A percentile compares a stretch with the other conserved stretches of the same genome.
Evolutionary conservation across 129 eudicot genomes (phyloP).

Genomic region (Centella asiatica): DNA sequence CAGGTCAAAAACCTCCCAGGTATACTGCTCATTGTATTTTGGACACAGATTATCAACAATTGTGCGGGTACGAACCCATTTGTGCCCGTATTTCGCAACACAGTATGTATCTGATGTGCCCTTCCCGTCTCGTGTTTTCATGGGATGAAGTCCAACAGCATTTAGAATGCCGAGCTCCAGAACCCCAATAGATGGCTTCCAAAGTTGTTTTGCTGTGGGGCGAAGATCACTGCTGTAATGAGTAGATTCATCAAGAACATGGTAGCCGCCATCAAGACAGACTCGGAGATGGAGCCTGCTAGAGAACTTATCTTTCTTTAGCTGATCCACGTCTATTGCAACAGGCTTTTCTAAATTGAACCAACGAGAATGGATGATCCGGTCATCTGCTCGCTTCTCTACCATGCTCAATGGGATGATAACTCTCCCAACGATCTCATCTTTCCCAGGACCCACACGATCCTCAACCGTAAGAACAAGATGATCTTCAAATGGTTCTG

Average conservation of each 20-base stretch:
- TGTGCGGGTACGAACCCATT: conserved; percentile 90
- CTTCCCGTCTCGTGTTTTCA: conserved; percentile 82
- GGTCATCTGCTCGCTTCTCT: conserved; percentile 93
- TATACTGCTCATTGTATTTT: conserved; percentile 87
- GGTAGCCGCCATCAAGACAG: conserved; percentile 96
- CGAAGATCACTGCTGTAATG: conserved; percentile 96
- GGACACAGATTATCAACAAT: conserved; percentile 73
- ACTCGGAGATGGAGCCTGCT: conserved; percentile 76
- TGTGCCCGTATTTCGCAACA: conserved; percentile 93
- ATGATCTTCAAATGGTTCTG: conserved; percentile 96
- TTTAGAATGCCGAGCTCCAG: conserved; percentile 79
- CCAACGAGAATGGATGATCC: conserved; percentile 89
- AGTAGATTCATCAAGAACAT: conserved; percentile 91
- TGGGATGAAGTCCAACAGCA: conserved; percentile 90
- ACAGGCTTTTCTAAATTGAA: conserved; percentile 84
- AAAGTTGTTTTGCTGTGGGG: conserved; percentile 93
- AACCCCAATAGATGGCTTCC: conserved; percentile 83
- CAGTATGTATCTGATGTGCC: conserved; percentile 95
- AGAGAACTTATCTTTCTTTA: conserved; percentile 82
- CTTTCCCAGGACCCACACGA: conserved; percentile 96
- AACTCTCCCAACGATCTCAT: conserved; percentile 84
- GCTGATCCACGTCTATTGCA: conserved; percentile 73
- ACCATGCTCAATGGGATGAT: conserved; percentile 63
- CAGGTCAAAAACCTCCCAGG: conserved; percentile 95
- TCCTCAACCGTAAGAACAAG: conserved; percentile 86